Percentiles rank a stretch among this genome's conserved stretches.
phyloP scores from a whole-genome alignment of 1,284 basidiomycete genomes.

The Pseudozyma sp. region DNA sequence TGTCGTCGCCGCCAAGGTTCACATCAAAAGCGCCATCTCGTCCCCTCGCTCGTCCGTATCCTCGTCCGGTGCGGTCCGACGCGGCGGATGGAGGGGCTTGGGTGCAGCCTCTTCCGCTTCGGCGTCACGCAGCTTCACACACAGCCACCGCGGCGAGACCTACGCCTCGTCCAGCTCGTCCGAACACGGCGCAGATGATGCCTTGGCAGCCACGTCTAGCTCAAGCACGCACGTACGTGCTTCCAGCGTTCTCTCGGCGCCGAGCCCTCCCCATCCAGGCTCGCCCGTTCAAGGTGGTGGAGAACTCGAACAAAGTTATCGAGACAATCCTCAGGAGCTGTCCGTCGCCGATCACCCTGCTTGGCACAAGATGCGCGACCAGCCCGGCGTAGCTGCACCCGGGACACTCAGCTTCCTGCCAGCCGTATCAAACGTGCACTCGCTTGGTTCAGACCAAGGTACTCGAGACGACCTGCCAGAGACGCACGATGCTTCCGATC shows the following conservation, averaged over 20 bases:
- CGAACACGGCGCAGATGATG: conserved; percentile 30
- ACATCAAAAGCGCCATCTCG: conserved; percentile 48
- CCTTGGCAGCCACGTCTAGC: conserved; percentile 1
- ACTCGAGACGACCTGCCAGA: neutral
- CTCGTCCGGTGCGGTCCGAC: conserved; percentile 36
- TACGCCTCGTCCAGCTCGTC: conserved; percentile 38
- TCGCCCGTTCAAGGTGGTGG: conserved; percentile 1
- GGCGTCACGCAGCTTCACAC: conserved; percentile 32
- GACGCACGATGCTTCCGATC: neutral
- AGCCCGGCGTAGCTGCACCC: conserved; percentile 31
- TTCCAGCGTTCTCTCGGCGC: neutral
- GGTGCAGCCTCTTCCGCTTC: conserved; percentile 32
- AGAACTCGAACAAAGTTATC: conserved; percentile 24
- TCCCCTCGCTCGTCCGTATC: conserved; percentile 52
- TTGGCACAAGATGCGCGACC: conserved; percentile 32
- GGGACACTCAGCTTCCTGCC: conserved; percentile 44
- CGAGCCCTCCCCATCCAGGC: conserved; percentile 6
- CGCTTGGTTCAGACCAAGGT: neutral
- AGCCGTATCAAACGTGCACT: conserved; percentile 16
- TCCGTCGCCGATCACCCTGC: conserved; percentile 41
- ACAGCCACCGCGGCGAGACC: conserved; percentile 19
- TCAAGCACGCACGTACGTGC: conserved; percentile 1
- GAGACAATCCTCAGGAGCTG: conserved; percentile 33
- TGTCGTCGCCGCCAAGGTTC: conserved; percentile 24
- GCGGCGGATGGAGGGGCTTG: conserved; percentile 46